Conservation (phyloP, 257 asterid genomes). For the Hygrophila difformis region DNA sequence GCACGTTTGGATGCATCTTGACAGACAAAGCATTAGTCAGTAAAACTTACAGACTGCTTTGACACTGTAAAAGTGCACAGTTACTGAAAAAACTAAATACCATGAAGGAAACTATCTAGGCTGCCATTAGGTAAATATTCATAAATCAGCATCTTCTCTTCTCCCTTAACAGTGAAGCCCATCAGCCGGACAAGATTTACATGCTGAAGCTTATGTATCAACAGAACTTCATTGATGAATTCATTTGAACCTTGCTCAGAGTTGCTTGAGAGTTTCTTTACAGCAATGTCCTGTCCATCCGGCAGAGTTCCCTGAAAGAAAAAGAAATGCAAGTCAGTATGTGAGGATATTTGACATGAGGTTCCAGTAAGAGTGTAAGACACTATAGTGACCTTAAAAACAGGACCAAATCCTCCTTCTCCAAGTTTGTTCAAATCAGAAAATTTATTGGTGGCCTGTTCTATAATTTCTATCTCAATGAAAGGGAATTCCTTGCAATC, state of each 20-base stretch:
- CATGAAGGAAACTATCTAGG: conserved; percentile 15
- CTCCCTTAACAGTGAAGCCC: conserved; percentile 15
- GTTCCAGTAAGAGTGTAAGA: too few species aligned
- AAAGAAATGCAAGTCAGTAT: too few species aligned
- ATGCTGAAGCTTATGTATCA: conserved; percentile 21
- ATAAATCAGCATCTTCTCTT: conserved; percentile 16
- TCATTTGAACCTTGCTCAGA: conserved; percentile 15
- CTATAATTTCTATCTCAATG: conserved; percentile 8
- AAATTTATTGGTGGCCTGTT: conserved; percentile 11
- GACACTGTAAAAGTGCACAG: neutral
- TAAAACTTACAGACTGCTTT: too few species aligned
- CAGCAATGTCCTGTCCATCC: conserved; percentile 15
- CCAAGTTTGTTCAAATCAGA: conserved; percentile 18
- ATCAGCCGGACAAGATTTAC: conserved; percentile 16
- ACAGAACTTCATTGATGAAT: conserved; percentile 18
- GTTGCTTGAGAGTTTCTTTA: conserved; percentile 13
- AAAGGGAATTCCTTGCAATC: conserved; percentile 10
- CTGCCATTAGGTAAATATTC: conserved; percentile 14
- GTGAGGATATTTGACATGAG: too few species aligned
- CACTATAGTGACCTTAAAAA: conserved; percentile 17
- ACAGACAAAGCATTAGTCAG: neutral
- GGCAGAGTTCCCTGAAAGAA: conserved; percentile 6
- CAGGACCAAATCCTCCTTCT: conserved; percentile 21
- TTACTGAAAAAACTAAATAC: conserved; percentile 5
- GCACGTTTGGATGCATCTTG: conserved; percentile 14